Percentiles rank a stretch among this genome's conserved stretches.
Conservation (phyloP, 1,139 yeast species). For the Pichia sp. region DNA sequence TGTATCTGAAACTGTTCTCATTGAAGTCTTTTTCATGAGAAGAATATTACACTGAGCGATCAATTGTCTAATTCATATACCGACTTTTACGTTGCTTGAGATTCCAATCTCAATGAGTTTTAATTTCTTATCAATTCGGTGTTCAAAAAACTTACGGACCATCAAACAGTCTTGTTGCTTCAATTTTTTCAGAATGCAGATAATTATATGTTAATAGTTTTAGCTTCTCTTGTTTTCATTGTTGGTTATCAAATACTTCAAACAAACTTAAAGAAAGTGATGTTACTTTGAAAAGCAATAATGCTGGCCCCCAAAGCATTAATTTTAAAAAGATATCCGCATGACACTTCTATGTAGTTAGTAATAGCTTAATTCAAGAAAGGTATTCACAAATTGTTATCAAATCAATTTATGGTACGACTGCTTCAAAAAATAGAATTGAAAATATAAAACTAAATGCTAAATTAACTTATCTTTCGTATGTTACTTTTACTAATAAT, state of each 20-base stretch:
- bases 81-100: slow-evolving; percentile 78
- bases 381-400: not conserved
- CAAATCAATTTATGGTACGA: not conserved
- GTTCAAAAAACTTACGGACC: slow-evolving; percentile 63
- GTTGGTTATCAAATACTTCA: not conserved
- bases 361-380: not conserved
- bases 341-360: not conserved
- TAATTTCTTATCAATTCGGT: slow-evolving; percentile 53
- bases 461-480: too few relatives aligned
- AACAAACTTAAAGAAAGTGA: not conserved
- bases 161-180: slow-evolving; percentile 30
- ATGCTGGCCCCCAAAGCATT: not conserved
- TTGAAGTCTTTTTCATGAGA: slow-evolving; percentile 75
- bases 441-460: too few relatives aligned
- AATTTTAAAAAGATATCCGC: not conserved
- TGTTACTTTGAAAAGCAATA: not conserved
- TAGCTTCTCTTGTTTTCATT: slow-evolving; percentile 26
- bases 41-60: slow-evolving; percentile 61
- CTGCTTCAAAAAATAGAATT: not conserved
- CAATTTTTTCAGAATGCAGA: slow-evolving; percentile 30
- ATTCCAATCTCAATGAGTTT: slow-evolving; percentile 35
- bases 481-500: too few relatives aligned
- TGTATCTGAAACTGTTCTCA: slow-evolving; percentile 34
- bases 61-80: slow-evolving; percentile 68
- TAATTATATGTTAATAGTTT: slow-evolving; percentile 28